Conservation (phyloP, 306 rosid species). For the Herpetospermum pedunculosum region DNA sequence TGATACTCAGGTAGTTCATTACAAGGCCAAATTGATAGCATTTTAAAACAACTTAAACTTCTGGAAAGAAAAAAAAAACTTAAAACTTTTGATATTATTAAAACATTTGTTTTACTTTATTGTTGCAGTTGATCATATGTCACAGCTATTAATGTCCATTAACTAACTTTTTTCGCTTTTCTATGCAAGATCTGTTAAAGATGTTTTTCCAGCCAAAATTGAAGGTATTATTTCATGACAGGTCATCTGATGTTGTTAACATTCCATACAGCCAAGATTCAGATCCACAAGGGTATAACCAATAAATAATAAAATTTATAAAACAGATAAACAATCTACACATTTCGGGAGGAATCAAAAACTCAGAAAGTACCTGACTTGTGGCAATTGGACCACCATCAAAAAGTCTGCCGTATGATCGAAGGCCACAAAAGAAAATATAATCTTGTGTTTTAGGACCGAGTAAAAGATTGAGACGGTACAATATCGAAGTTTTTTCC, state of each 20-base stretch:
- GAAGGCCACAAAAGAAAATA: constrained; percentile 36
- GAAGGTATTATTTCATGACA: background rate
- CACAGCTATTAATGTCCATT: background rate
- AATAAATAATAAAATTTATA: background rate
- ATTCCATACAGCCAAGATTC: background rate
- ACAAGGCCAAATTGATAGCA: background rate
- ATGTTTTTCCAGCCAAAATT: background rate
- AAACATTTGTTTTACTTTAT: background rate
- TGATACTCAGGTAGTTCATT: background rate
- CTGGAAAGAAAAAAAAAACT: too few relatives aligned
- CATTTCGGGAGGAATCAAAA: background rate
- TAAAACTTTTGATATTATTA: background rate
- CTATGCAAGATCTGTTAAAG: background rate
- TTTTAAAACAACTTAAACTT: background rate
- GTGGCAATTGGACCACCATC: constrained; percentile 36
- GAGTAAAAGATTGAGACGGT: constrained; percentile 22
- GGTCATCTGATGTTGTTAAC: background rate
- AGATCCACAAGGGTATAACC: background rate
- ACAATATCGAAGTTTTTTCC: constrained; percentile 31
- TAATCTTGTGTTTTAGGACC: constrained; percentile 33
- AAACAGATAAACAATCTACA: background rate
- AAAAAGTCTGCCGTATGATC: constrained; percentile 35
- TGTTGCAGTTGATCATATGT: background rate
- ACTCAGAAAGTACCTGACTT: constrained; percentile 39
- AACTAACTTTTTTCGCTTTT: background rate